Conservation (phyloP, 2,329 filamentous ascomycete species). For the Madurella fahalii region DNA sequence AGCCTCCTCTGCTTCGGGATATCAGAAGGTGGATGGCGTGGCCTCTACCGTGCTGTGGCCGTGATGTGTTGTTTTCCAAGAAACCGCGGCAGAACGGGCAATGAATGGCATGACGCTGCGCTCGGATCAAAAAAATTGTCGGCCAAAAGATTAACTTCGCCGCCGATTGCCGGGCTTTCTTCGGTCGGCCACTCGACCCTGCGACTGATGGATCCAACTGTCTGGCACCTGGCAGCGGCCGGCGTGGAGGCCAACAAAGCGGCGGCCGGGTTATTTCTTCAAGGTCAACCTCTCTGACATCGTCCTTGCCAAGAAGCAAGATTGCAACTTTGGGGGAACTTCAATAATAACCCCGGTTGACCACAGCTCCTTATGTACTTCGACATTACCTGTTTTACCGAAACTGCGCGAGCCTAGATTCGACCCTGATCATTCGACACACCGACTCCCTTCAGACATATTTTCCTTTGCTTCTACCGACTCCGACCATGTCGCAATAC, state of each 20-base stretch:
- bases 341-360: background rate
- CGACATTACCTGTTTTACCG: background rate
- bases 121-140: slow-evolving; percentile 22
- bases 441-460: background rate
- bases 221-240: background rate
- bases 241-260: background rate
- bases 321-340: slow-evolving; percentile 25
- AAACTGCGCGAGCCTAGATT: too few species aligned
- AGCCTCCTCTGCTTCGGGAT: slow-evolving; percentile 7
- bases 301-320: slow-evolving; percentile 24
- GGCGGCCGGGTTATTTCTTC: background rate
- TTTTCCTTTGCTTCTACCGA: background rate
- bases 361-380: slow-evolving; percentile 2
- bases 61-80: slow-evolving; percentile 11
- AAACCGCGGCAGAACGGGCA: slow-evolving; percentile 9
- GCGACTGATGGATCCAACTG: background rate
- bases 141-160: slow-evolving; percentile 10
- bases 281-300: slow-evolving; percentile 15
- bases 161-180: slow-evolving; percentile 25
- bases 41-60: slow-evolving; percentile 4
- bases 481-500: slow-evolving; percentile 43
- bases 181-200: slow-evolving; percentile 2
- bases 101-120: slow-evolving; percentile 15
- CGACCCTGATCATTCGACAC: background rate
- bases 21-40: background rate